Evolutionary conservation across 1,284 basidiomycete species (phyloP).

Genomic region (Polyporus tsugae): DNA sequence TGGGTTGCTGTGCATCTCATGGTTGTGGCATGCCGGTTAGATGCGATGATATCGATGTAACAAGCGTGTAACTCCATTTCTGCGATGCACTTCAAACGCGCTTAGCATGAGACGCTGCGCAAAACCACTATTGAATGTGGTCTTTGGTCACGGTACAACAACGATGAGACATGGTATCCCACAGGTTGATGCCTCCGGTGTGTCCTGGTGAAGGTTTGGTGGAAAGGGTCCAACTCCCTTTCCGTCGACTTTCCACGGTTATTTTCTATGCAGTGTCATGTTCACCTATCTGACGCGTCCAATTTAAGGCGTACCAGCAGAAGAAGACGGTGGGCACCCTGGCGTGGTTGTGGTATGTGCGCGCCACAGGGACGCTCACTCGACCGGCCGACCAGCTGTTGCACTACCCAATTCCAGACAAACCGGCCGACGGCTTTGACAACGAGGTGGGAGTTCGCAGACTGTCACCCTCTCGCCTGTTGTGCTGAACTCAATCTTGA

Average conservation of each 20-base stretch:
- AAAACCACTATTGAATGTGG: no score
- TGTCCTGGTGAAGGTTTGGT: no score
- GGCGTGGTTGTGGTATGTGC: slow-evolving; percentile 83
- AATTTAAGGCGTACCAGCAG: slow-evolving; percentile 60
- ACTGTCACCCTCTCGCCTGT: not conserved
- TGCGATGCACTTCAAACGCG: no score
- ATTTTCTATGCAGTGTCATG: not conserved
- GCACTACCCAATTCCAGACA: slow-evolving; percentile 61
- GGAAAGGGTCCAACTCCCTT: no score
- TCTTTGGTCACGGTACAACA: no score
- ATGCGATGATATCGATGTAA: no score
- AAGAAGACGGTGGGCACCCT: slow-evolving; percentile 79
- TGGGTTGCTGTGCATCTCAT: no score
- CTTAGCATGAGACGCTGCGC: no score
- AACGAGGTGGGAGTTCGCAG: slow-evolving; percentile 44
- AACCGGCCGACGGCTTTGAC: slow-evolving; percentile 49
- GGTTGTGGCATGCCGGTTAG: no score
- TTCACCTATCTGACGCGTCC: slow-evolving; percentile 1
- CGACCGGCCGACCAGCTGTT: slow-evolving; percentile 73
- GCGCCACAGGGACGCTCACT: slow-evolving; percentile 66
- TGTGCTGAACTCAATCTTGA: not conserved
- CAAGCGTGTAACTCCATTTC: no score
- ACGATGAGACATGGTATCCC: no score
- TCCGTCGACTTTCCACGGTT: not conserved
- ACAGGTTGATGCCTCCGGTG: no score